phyloP scores from a whole-genome alignment of 768 basidiomycete genomes.

The Leccinum incarnatum region DNA sequence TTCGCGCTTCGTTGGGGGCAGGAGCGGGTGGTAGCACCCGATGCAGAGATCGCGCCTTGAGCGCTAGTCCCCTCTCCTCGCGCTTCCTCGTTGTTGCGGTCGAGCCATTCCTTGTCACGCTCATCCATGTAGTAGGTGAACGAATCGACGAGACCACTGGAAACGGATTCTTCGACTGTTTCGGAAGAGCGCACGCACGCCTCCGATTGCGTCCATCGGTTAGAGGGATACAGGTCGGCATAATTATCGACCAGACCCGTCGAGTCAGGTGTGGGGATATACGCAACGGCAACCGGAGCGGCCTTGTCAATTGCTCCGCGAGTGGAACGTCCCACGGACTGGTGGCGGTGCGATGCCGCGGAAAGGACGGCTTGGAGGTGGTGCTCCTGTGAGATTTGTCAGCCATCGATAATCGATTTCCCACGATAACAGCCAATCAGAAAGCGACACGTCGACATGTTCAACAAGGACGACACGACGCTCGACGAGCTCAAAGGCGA shows the following conservation, averaged over 20 bases:
- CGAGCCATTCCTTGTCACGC: conserved; percentile 92
- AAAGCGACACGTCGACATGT: conserved; percentile 38
- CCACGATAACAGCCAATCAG: conserved; percentile 47
- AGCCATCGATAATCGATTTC: conserved; percentile 52
- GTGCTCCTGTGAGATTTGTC: conserved; percentile 54
- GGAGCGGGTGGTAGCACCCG: conserved; percentile 52
- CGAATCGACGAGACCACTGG: conserved; percentile 62
- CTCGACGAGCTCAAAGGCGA: conserved; percentile 36
- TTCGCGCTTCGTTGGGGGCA: conserved; percentile 62
- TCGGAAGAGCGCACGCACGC: conserved; percentile 80
- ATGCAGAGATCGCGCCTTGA: conserved; percentile 61
- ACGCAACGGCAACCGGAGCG: conserved; percentile 50
- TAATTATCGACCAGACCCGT: conserved; percentile 79
- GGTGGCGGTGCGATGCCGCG: conserved; percentile 50
- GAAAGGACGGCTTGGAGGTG: conserved; percentile 58
- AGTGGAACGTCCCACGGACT: conserved; percentile 36
- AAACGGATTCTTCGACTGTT: conserved; percentile 75
- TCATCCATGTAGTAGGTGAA: conserved; percentile 96
- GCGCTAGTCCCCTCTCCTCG: conserved; percentile 82
- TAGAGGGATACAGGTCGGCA: conserved; percentile 66
- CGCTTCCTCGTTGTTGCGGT: conserved; percentile 84
- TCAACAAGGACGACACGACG: conserved; percentile 42
- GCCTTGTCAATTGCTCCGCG: conserved; percentile 33
- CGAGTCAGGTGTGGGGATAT: conserved; percentile 92
- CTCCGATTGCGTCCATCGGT: conserved; percentile 72